A percentile compares a stretch with the other conserved stretches of the same genome.
These are phyloP conservation scores for Leptosphaerulina australis DNA, from an alignment of 2,329 filamentous ascomycete species.

Conservation along the genomic window DNA sequence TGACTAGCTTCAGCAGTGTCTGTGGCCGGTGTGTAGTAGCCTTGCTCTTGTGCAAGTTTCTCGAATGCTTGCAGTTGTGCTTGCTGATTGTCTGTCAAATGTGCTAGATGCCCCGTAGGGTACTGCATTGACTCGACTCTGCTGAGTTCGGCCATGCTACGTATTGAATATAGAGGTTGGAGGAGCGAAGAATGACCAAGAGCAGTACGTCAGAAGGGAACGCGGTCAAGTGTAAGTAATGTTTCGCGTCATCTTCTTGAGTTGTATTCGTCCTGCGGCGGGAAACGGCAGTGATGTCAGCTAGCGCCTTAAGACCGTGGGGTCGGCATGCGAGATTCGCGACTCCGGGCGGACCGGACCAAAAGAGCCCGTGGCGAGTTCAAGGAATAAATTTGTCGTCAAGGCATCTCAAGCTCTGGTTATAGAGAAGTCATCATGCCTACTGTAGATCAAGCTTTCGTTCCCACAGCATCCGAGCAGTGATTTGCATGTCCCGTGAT, in stretches of 20 bases:
- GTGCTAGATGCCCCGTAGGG: constrained; percentile 79
- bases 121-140: constrained; percentile 59
- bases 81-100: constrained; percentile 73
- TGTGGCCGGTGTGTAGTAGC: constrained; percentile 62
- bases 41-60: constrained; percentile 66
- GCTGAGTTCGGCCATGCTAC: constrained; percentile 43
- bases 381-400: background rate
- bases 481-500: too few species aligned
- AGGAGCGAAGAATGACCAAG: background rate
- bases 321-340: constrained; percentile 23
- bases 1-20: constrained; percentile 60
- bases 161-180: background rate
- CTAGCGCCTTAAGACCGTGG: constrained; percentile 19
- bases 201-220: constrained; percentile 9
- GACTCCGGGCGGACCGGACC: constrained; percentile 24
- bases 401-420: constrained; percentile 1
- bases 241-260: constrained; percentile 32
- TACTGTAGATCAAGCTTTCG: background rate
- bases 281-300: constrained; percentile 38
- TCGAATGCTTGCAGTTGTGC: constrained; percentile 75
- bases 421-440: background rate
- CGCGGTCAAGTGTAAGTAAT: constrained; percentile 20
- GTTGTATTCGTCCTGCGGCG: constrained; percentile 28
- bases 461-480: constrained; percentile 3
- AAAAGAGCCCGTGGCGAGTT: constrained; percentile 10